Evolutionary conservation across 1,284 basidiomycete genomes (phyloP), one percentile per base, ranked within the genome.

Genomic region (Tylopilus orsonianus): DNA sequence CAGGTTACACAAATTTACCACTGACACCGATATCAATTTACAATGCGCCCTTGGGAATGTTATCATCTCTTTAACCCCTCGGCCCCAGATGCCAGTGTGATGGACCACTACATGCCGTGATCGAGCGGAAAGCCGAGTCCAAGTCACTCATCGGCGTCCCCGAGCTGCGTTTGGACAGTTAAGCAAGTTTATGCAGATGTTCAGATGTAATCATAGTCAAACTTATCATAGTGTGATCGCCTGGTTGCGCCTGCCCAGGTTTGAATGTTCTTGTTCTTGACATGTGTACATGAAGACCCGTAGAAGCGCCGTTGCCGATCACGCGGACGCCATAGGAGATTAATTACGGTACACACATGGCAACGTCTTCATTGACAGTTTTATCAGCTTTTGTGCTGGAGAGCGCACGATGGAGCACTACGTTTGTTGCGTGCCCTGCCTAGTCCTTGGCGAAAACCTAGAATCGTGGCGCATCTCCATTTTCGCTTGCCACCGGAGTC

Each of bases 361-460:
- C 4, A 33, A 20, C 18, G 24, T 4, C 23, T 38, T 39, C 32
- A 19, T 7, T 39, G 40, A 16, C 46, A 54, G 41, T 24, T 56
- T 49, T 41, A 35, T 32, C 53, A 41, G 53, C 48, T 46, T 46
- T 56, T 46, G 10, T 35, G 43, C 36, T 34, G 12, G 26, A 33
- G 33, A 36, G 33, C 14, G 46, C 30, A 38, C 29, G 32, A 10
- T 33, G 36, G 18, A 27, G 26, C 29, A 33, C n/a, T 9, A 34
- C 46, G 37, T 49, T 36, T 46, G 26, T 32, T 44, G 26, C 33
- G 19, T 20, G 37, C 45, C 26, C 44, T 35, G 14, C 20, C 23
- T 32, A 34, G 46, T 40, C 20, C 43, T 18, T 32, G 35, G 34
- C 13, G 42, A 55, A 46, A 34, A 36, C 40, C n/a, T 19, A 37